Base-by-base conservation (phyloP, 306 rosid genomes). In the Acacia melanoxylon region DNA sequence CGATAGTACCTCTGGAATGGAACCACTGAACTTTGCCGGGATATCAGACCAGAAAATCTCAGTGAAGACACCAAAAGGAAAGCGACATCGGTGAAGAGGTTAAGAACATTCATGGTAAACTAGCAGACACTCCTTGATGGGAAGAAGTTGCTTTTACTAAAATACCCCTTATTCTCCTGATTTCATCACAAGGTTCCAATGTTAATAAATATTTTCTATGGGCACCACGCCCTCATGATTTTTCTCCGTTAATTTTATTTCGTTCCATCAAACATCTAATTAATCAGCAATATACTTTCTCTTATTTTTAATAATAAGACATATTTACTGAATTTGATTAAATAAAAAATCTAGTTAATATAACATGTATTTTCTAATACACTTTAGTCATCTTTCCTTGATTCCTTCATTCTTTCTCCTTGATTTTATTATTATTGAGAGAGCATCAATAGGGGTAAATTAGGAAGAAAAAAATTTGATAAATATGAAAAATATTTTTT, bases 51-150 rank as follows among this genome's bases (percentile, higher is more conserved):
- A 42, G 88, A 85, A 46, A 83, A 58, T 40, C 81, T 82, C 20
- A 87, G n/a, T 16, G 86, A 46, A 25, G 92, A 81, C 45, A 83
- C n/a, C 4, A 86, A 10, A 68, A 81, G 31, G 48, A 84, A 78
- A 37, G 74, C 25, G 41, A 87, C 67, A 76, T 86, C 85, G 8
- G 4, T 9, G 27, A 86, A 16, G 49, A 86, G 48, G 31, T n/a
- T 5, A 42, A 2, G 76, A 82, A 25, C 74, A 72, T 74, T 86
- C 85, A 45, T 68, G n/a, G 59, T 72, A 81, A 0, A 88, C 13
- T 16, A 68, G 83, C 22, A 80, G 68, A 72, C 82, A 81, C 78
- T 83, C 86, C 37, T 89, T 41, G 45, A 66, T 8, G 31, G 24
- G 0, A 33, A 7, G 1, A 3, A 10, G n/a, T 1, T 42, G 35